Conservation (phyloP, 148 eudicot genomes). For the Salicornia ramosissima region DNA sequence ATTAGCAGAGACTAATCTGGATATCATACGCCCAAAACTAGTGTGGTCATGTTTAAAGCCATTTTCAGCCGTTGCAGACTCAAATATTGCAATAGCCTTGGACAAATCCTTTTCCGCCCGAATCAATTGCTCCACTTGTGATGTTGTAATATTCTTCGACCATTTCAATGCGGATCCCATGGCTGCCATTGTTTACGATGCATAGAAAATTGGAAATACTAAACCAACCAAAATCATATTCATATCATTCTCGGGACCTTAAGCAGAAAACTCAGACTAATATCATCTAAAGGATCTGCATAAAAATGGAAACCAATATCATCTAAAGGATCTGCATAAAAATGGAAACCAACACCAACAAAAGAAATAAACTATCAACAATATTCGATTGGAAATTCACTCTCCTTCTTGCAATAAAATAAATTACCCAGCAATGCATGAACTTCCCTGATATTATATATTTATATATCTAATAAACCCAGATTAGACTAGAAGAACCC, state of each 20-base stretch:
- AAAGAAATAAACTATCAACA: neutral
- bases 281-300: neutral
- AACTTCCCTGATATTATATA: too few relatives aligned
- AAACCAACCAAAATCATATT: neutral
- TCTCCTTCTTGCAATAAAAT: too few relatives aligned
- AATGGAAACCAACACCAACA: neutral
- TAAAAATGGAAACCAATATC: neutral
- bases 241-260: neutral
- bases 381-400: too few relatives aligned
- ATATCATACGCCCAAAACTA: constrained; percentile 65
- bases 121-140: constrained; percentile 65
- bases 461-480: too few relatives aligned
- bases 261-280: constrained; percentile 1
- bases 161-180: constrained; percentile 58
- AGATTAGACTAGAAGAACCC: too few relatives aligned
- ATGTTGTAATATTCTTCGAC: constrained; percentile 60
- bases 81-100: constrained; percentile 62
- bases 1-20: constrained; percentile 63
- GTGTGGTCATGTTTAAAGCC: constrained; percentile 70
- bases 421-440: too few relatives aligned
- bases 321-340: neutral
- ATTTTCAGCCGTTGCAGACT: constrained; percentile 76
- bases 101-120: constrained; percentile 63
- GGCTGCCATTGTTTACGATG: neutral
- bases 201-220: neutral